These are phyloP conservation scores for Lentinula sp. DNA, from an alignment of 768 basidiomycete genomes.

Conservation along the genomic window DNA sequence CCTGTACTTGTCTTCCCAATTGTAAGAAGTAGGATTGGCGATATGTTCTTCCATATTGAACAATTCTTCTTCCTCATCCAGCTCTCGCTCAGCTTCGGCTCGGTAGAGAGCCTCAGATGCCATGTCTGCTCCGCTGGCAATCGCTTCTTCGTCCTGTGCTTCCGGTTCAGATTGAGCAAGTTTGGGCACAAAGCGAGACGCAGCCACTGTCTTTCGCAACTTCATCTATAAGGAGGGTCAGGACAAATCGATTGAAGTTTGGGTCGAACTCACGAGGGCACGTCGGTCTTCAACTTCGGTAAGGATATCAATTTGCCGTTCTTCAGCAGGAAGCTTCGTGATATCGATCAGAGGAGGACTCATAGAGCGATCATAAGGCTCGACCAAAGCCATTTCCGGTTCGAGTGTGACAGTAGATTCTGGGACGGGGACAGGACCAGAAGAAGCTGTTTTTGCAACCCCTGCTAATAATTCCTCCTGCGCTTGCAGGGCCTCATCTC, in stretches of 20 bases:
- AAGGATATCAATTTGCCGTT: constrained; percentile 75
- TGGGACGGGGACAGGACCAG: neutral
- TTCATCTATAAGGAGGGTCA: constrained; percentile 44
- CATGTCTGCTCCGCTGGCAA: constrained; percentile 60
- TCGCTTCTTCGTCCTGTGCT: constrained; percentile 45
- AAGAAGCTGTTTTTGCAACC: constrained; percentile 55
- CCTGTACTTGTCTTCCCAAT: constrained; percentile 98
- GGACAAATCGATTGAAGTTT: neutral
- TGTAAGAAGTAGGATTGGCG: constrained; percentile 76
- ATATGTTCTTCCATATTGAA: constrained; percentile 94
- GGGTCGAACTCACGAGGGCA: constrained; percentile 46
- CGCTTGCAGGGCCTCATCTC: constrained; percentile 92
- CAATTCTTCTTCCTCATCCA: constrained; percentile 94
- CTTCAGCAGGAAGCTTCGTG: constrained; percentile 63
- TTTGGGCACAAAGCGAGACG: constrained; percentile 85
- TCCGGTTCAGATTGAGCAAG: constrained; percentile 55
- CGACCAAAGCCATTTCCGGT: constrained; percentile 51
- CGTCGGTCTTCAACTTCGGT: constrained; percentile 59
- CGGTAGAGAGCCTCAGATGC: constrained; percentile 88
- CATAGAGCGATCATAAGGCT: constrained; percentile 82
- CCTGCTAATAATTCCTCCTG: constrained; percentile 87
- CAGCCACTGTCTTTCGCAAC: constrained; percentile 75
- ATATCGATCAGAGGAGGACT: constrained; percentile 75
- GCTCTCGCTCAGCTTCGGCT: constrained; percentile 85
- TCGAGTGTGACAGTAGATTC: neutral